phyloP scores from a whole-genome alignment of 805 yeast species.

The Suhomyces pyralidae region DNA sequence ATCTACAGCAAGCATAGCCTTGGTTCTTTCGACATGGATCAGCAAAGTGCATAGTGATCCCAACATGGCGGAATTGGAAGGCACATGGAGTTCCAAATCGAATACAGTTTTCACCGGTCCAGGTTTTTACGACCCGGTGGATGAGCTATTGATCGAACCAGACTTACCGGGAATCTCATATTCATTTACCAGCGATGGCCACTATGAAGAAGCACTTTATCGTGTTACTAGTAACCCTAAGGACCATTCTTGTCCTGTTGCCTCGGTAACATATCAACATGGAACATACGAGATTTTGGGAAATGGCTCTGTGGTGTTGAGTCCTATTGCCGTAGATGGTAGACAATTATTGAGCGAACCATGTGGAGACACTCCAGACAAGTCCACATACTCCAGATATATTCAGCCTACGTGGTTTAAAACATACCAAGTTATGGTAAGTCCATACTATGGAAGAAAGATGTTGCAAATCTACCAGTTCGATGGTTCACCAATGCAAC shows the following conservation, averaged over 20 bases:
- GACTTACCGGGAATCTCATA: constrained; percentile 91
- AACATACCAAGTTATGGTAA: constrained; percentile 58
- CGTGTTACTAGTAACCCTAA: constrained; percentile 67
- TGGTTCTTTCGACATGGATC: constrained; percentile 8
- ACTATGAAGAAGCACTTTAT: constrained; percentile 85
- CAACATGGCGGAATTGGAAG: constrained; percentile 52
- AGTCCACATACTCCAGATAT: constrained; percentile 68
- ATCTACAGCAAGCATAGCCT: constrained; percentile 2
- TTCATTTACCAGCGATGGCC: constrained; percentile 91
- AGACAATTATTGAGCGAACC: constrained; percentile 89
- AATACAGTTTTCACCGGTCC: constrained; percentile 97
- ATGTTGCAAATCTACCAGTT: constrained; percentile 69
- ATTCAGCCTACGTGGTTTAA: constrained; percentile 60
- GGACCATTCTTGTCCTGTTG: constrained; percentile 81
- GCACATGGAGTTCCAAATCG: constrained; percentile 95
- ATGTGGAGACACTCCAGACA: constrained; percentile 50
- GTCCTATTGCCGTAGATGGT: constrained; percentile 85
- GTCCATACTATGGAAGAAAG: constrained; percentile 81
- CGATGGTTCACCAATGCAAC: constrained; percentile 80
- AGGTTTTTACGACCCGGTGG: constrained; percentile 92
- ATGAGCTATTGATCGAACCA: constrained; percentile 92
- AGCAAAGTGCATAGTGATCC: constrained; percentile 27
- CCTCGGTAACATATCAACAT: constrained; percentile 82
- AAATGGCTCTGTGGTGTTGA: constrained; percentile 67
- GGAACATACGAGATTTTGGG: constrained; percentile 65